A percentile compares a stretch with the other conserved stretches of the same genome.
phyloP scores from a whole-genome alignment of 177 flowering plant genomes.

The Telopea speciosissima region DNA sequence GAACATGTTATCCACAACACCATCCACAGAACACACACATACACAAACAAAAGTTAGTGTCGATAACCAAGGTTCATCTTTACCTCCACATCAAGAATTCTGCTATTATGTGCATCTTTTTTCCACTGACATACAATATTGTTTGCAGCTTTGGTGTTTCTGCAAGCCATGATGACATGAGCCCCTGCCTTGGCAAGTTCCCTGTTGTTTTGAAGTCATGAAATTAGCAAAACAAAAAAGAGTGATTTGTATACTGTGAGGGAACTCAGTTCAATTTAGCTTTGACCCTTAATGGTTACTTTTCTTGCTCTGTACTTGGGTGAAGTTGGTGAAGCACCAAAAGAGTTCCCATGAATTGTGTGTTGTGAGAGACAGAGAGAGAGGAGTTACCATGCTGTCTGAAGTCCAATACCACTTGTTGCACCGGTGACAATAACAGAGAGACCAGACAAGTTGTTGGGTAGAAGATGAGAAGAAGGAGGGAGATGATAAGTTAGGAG shows the following conservation, averaged over 20 bases:
- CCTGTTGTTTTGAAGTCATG: conserved; percentile 5
- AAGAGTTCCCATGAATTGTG: too few species aligned
- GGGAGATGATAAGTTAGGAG: conserved; percentile 20
- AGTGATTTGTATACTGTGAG: neutral
- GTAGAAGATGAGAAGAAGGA: conserved; percentile 16
- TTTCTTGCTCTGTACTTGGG: neutral
- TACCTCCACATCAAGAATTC: conserved; percentile 18
- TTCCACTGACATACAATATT: conserved; percentile 18
- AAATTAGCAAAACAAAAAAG: neutral
- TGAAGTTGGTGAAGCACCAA: neutral
- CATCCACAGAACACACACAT: neutral
- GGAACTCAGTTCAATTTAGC: neutral
- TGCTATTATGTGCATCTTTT: conserved; percentile 16
- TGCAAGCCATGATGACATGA: conserved; percentile 24
- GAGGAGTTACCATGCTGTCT: conserved; percentile 21
- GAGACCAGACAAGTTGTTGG: conserved; percentile 15
- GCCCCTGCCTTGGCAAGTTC: conserved; percentile 27
- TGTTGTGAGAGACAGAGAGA: neutral
- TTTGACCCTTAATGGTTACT: neutral
- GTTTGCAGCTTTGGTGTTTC: conserved; percentile 22
- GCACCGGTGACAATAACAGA: conserved; percentile 28
- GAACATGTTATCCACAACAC: neutral
- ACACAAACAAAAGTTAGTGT: too few species aligned
- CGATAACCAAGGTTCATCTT: neutral
- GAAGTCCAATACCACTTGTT: conserved; percentile 27